phyloP scores from a whole-genome alignment of 169 alveolate species.

The Eimeria sp. region DNA sequence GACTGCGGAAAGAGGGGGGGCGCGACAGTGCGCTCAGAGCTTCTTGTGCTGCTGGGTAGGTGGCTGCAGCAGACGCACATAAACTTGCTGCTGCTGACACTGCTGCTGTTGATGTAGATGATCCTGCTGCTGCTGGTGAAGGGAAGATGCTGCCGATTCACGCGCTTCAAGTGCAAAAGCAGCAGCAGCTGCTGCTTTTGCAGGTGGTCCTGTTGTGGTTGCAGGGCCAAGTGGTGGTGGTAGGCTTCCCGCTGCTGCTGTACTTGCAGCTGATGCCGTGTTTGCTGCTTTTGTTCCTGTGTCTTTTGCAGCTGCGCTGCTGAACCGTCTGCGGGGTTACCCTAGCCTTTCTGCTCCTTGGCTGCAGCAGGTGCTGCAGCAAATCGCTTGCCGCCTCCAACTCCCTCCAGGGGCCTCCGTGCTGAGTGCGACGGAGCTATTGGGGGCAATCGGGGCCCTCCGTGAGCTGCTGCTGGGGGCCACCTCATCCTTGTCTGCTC shows the following conservation, averaged over 20 bases:
- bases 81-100: not conserved
- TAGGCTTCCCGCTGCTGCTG: not conserved
- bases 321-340: slow-evolving; percentile 8
- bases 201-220: too few relatives aligned
- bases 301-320: slow-evolving; percentile 32
- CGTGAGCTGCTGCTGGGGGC: not conserved
- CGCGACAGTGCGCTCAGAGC: slow-evolving; percentile 22
- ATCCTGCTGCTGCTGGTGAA: too few relatives aligned
- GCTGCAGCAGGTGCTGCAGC: slow-evolving; percentile 41
- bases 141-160: too few relatives aligned
- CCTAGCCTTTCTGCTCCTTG: slow-evolving; percentile 6
- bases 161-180: too few relatives aligned
- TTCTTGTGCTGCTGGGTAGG: slow-evolving; percentile 14
- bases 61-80: too few relatives aligned
- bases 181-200: too few relatives aligned
- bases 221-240: not conserved
- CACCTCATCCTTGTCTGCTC: not conserved
- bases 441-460: slow-evolving; percentile 42
- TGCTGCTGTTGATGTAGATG: too few relatives aligned
- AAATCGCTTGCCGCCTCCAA: not conserved
- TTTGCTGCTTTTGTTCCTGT: not conserved
- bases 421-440: not conserved
- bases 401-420: not conserved
- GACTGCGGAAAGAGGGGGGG: not conserved
- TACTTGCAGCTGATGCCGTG: too few relatives aligned